A percentile compares a stretch with the other conserved stretches of the same genome.
Evolutionary conservation across 345 rosid genomes (phyloP).

Genomic region (Bruguiera sexangula): DNA sequence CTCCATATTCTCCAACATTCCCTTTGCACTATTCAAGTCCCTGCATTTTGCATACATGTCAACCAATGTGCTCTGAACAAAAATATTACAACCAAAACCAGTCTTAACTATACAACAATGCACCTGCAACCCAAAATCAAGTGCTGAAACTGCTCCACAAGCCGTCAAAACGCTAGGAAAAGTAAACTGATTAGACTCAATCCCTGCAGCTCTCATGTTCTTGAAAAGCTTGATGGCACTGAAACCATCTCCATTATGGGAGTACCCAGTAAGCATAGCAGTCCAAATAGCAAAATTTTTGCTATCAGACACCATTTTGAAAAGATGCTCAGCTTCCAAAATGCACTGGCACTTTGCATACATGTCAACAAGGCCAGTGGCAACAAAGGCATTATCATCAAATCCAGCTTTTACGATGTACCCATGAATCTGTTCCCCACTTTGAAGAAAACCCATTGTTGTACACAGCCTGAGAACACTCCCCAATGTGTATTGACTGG

Average conservation of each 20-base stretch:
- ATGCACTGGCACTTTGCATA: constrained; percentile 67
- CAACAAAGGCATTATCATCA: constrained; percentile 54
- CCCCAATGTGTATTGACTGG: constrained; percentile 63
- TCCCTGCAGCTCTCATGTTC: constrained; percentile 54
- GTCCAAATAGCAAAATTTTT: constrained; percentile 75
- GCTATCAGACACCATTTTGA: constrained; percentile 33
- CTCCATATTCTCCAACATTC: constrained; percentile 42
- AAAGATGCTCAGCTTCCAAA: constrained; percentile 65
- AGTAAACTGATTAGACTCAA: constrained; percentile 64
- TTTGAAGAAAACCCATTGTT: constrained; percentile 33
- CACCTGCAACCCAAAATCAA: constrained; percentile 61
- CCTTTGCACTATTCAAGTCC: constrained; percentile 57
- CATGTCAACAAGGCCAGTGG: constrained; percentile 74
- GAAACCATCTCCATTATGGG: constrained; percentile 49
- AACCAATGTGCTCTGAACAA: constrained; percentile 73
- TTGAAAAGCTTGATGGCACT: constrained; percentile 62
- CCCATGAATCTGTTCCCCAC: constrained; percentile 78
- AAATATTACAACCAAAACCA: constrained; percentile 61
- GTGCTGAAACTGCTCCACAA: constrained; percentile 49
- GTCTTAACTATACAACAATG: constrained; percentile 62
- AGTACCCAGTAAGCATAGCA: constrained; percentile 79
- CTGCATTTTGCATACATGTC: constrained; percentile 85
- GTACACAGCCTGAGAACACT: constrained; percentile 68
- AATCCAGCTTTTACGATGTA: constrained; percentile 48
- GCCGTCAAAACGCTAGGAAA: constrained; percentile 79